Evolutionary conservation across 1,284 basidiomycete genomes (phyloP).

Genomic region (Cryptococcus sp.): DNA sequence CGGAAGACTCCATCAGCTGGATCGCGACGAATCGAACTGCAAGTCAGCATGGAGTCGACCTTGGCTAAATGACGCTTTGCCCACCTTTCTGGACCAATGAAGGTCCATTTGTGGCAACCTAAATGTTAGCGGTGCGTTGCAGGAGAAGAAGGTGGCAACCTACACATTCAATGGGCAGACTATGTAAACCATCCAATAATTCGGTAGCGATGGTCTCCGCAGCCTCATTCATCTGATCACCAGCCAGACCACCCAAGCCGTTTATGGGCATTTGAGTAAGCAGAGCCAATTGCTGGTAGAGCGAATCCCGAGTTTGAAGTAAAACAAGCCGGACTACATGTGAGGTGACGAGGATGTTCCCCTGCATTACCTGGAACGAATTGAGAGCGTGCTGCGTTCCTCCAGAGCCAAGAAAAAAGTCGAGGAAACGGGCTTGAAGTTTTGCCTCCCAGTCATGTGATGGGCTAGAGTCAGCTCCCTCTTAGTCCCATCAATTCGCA

Average conservation of each 20-base stretch:
- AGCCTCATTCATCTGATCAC: conserved; percentile 12
- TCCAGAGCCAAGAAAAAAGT: conserved; percentile 16
- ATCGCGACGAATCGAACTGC: conserved; percentile 41
- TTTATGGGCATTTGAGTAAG: conserved; percentile 34
- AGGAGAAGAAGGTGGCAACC: conserved; percentile 5
- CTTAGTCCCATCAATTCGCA: not conserved
- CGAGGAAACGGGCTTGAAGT: conserved; percentile 27
- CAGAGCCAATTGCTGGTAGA: conserved; percentile 26
- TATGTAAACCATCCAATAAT: conserved; percentile 37
- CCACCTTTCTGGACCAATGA: conserved; percentile 40
- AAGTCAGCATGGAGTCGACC: conserved; percentile 1
- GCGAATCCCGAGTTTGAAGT: conserved; percentile 31
- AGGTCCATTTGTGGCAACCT: conserved; percentile 39
- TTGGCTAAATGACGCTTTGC: not conserved
- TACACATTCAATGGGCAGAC: conserved; percentile 33
- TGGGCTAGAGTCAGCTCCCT: conserved; percentile 19
- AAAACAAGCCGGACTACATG: conserved; percentile 38
- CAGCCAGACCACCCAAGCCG: conserved; percentile 19
- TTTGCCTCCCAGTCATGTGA: conserved; percentile 37
- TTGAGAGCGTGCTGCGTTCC: conserved; percentile 25
- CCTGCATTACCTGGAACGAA: conserved; percentile 39
- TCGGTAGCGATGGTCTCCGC: conserved; percentile 40
- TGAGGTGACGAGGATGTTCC: conserved; percentile 43
- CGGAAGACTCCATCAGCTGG: conserved; percentile 39
- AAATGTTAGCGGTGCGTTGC: not conserved